These are phyloP conservation scores for Neonectria punicea DNA, from an alignment of 2,329 filamentous ascomycete genomes.

Conservation along the genomic window DNA sequence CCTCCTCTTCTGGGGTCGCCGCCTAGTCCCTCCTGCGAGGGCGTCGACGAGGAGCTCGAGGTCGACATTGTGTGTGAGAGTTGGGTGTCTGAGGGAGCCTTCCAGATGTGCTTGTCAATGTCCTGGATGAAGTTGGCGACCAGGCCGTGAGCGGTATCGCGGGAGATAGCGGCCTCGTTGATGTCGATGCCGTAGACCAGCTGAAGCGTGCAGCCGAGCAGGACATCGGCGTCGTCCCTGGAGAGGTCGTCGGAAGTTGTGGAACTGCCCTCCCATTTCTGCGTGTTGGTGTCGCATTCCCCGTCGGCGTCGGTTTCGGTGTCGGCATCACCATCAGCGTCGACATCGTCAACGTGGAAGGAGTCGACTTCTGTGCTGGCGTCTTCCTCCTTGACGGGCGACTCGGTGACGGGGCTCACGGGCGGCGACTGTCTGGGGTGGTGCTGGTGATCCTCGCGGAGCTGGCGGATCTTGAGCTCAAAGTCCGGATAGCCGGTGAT, in stretches of 20 bases:
- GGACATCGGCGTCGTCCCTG: conserved; percentile 47
- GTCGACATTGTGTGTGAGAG: conserved; percentile 45
- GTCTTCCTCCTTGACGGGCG: conserved; percentile 36
- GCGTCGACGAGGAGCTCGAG: conserved; percentile 46
- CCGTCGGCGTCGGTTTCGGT: conserved; percentile 6
- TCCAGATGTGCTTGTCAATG: conserved; percentile 48
- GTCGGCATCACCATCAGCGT: conserved; percentile 6
- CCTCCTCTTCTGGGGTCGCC: conserved; percentile 38
- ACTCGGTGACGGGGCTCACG: conserved; percentile 33
- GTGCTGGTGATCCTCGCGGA: conserved; percentile 21
- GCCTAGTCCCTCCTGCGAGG: conserved; percentile 41
- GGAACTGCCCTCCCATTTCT: conserved; percentile 32
- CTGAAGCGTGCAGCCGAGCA: conserved; percentile 51
- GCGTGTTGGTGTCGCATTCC: conserved; percentile 22
- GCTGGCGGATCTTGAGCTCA: conserved; percentile 37
- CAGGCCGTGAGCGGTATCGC: conserved; percentile 43
- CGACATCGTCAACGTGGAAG: background rate
- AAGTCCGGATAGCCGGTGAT: conserved; percentile 43
- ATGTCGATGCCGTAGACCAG: conserved; percentile 52
- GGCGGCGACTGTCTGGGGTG: conserved; percentile 22
- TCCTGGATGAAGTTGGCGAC: conserved; percentile 49
- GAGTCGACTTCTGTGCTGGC: conserved; percentile 33
- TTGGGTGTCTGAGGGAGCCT: conserved; percentile 43
- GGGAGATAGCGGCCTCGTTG: conserved; percentile 45
- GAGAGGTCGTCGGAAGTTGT: conserved; percentile 46